Conservation (phyloP, 1,284 basidiomycete species). For the Apiotrichum mycotoxinovorans region DNA sequence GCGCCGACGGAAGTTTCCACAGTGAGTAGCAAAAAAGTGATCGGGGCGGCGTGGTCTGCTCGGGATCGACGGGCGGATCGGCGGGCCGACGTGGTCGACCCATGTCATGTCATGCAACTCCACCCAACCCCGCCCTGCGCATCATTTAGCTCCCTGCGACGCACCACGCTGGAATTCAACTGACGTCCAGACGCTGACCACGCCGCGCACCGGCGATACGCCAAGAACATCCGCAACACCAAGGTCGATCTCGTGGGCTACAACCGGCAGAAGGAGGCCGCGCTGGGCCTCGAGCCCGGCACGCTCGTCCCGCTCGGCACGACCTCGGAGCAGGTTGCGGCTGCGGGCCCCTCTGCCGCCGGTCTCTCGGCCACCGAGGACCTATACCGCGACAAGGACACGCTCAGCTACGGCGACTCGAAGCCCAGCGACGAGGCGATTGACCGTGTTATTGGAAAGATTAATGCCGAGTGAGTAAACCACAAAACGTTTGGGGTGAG, state of each 20-base stretch:
- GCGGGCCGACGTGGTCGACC: background rate
- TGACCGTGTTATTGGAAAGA: conserved; percentile 83
- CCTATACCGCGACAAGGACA: conserved; percentile 85
- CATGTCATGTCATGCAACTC: no score
- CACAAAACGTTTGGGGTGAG: background rate
- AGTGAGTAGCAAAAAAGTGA: conserved; percentile 23
- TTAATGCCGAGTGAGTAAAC: conserved; percentile 81
- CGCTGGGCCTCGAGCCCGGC: conserved; percentile 67
- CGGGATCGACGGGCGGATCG: background rate
- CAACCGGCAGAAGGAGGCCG: conserved; percentile 78
- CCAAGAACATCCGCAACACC: conserved; percentile 78
- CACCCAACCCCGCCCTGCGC: no score
- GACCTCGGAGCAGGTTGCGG: conserved; percentile 42
- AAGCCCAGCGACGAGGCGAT: conserved; percentile 92
- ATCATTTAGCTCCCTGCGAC: no score
- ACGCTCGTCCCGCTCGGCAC: conserved; percentile 53
- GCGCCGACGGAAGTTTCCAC: conserved; percentile 57
- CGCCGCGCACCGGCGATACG: conserved; percentile 81
- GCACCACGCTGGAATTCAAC: background rate
- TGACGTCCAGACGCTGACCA: conserved; percentile 71
- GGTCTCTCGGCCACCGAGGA: conserved; percentile 63
- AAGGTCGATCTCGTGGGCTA: conserved; percentile 84
- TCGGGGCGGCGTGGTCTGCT: background rate
- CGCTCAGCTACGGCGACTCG: conserved; percentile 85
- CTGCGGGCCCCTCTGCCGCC: conserved; percentile 29